Evolutionary conservation across 371 early-diverging fungal genomes (phyloP), one percentile per base, ranked within the genome.

Genomic region (Circinella umbellata): DNA sequence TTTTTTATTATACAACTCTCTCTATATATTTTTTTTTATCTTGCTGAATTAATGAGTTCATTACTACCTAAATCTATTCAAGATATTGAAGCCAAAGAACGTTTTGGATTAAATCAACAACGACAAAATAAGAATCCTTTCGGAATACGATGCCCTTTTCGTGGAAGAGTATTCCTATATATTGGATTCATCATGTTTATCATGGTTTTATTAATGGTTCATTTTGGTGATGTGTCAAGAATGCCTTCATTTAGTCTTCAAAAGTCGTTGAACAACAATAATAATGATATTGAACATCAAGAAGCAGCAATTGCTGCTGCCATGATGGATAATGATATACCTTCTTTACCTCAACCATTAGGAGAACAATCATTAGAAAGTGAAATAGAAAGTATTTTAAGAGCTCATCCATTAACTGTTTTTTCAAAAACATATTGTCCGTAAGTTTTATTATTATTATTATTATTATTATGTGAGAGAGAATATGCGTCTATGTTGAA

Each of bases 371-470:
- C 54, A n/a, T 20, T 65, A 11, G 53, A 51, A 15, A n/a, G 17
- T 15, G 67, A 67, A 20, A 14, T 67, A 20, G 35, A 42, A 5
- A 42, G 20, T 14, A 67, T 67, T 34, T 18, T 67, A 20, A 37
- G 20, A 35, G 38, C 20, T 14, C 67, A 67, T 60, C 67, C 67
- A 13, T 13, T 67, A 14, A 67, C 67, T 35, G 67, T 67, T 6
- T 67, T 67, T 60, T 67, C 67, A 37, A 67, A 67, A 39, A 67
- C 67, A 15, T 67, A 60, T 35, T 67, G 67, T 46, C 67, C 67
- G 67, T 67, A 60, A 59, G 60, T 64, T 27, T 27, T 27, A 27
- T 27, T 39, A 7, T 37, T 7, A 17, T 48, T 13, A 35, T 36
- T 14, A 27, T 42, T 9, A 42, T n/a, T 17, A 15, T 10, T 15